Evolutionary conservation across 2,329 filamentous ascomycete genomes (phyloP).

Genomic region (Pseudocercospora crystallina): DNA sequence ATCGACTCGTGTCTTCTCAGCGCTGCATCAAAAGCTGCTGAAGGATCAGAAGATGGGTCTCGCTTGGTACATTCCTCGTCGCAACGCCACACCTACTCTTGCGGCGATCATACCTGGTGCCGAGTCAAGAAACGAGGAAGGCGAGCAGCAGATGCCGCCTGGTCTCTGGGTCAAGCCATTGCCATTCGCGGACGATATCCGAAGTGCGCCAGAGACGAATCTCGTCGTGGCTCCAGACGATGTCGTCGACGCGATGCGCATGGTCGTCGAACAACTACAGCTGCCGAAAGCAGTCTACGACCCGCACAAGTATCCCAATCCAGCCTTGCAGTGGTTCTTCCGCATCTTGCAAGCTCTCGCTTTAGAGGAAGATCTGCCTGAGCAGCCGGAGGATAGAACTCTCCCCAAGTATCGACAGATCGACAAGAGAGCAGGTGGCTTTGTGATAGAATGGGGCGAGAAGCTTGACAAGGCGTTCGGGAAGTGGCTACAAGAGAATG

Average conservation of each 20-base stretch:
- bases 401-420: constrained; percentile 84
- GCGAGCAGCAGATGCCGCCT: constrained; percentile 70
- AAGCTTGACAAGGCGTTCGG: constrained; percentile 62
- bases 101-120: constrained; percentile 78
- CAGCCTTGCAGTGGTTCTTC: constrained; percentile 92
- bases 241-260: constrained; percentile 78
- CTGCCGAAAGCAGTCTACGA: constrained; percentile 84
- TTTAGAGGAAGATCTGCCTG: constrained; percentile 85
- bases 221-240: constrained; percentile 62
- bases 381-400: constrained; percentile 73
- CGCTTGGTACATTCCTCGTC: constrained; percentile 83
- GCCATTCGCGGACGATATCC: constrained; percentile 85
- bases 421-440: constrained; percentile 78
- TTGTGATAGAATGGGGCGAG: constrained; percentile 74
- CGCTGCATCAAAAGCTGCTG: constrained; percentile 82
- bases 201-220: constrained; percentile 66
- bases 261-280: constrained; percentile 80
- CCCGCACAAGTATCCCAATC: constrained; percentile 82
- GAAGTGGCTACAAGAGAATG: constrained; percentile 37
- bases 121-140: constrained; percentile 64
- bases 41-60: constrained; percentile 77
- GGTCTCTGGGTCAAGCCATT: constrained; percentile 87
- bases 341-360: constrained; percentile 87
- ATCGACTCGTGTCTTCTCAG: constrained; percentile 88
- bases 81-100: constrained; percentile 75